phyloP scores from a whole-genome alignment of 164 flowering plant species.

The Cinnamomum chago region DNA sequence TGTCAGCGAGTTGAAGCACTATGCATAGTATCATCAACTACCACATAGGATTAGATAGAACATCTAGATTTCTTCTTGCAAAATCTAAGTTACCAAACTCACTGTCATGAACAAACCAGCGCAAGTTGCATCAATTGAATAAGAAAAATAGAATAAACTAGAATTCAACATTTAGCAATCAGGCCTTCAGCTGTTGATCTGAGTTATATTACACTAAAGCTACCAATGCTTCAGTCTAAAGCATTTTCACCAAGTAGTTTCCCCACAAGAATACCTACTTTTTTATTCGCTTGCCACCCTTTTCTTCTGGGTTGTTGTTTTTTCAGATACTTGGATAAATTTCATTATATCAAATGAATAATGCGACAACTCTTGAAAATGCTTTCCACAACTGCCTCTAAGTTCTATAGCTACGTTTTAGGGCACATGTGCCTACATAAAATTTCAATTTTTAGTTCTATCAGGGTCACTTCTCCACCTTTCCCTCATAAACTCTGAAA shows the following conservation, averaged over 20 bases:
- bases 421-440: too few relatives aligned
- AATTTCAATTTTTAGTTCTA: too few relatives aligned
- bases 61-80: neutral
- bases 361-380: too few relatives aligned
- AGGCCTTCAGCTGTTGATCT: neutral
- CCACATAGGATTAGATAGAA: neutral
- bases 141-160: too few relatives aligned
- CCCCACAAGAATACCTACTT: neutral
- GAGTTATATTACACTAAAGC: neutral
- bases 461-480: too few relatives aligned
- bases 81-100: neutral
- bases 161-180: neutral
- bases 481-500: too few relatives aligned
- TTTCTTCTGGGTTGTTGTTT: neutral
- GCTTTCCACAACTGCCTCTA: too few relatives aligned
- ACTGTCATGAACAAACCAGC: neutral
- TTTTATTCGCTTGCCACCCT: neutral
- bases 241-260: neutral
- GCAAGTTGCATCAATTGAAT: neutral
- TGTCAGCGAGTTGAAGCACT: slow-evolving; percentile 8
- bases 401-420: too few relatives aligned
- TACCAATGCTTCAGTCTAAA: neutral
- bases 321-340: neutral
- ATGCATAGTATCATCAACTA: neutral
- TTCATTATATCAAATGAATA: neutral